A percentile compares a stretch with the other conserved stretches of the same genome.
Evolutionary conservation across 495 filamentous ascomycete genomes (phyloP).

Genomic region (Tuber umbilicatum): DNA sequence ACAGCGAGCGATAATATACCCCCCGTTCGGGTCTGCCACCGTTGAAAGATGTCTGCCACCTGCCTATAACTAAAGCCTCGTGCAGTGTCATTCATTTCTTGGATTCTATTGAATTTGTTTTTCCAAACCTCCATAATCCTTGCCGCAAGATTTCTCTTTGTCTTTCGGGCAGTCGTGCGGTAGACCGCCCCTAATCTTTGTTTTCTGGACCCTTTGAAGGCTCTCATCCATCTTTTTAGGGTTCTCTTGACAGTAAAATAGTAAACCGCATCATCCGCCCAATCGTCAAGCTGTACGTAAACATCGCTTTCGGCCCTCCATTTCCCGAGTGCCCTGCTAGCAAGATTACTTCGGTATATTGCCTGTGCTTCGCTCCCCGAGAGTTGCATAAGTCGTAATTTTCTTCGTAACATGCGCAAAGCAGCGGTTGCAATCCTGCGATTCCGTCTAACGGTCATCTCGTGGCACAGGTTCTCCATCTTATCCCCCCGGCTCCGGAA

Average conservation of each 20-base stretch:
- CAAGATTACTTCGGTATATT: slow-evolving; percentile 2
- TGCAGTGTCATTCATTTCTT: slow-evolving; percentile 9
- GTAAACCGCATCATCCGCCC: slow-evolving; percentile 36
- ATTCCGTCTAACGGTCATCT: slow-evolving; percentile 15
- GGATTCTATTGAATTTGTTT: slow-evolving; percentile 13
- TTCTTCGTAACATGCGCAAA: slow-evolving; percentile 6
- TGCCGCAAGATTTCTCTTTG: slow-evolving; percentile 25
- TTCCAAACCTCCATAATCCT: slow-evolving; percentile 18
- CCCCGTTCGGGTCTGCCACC: slow-evolving; percentile 12
- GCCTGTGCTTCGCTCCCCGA: slow-evolving; percentile 2
- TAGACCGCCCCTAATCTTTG: slow-evolving; percentile 28
- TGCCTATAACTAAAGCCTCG: slow-evolving; percentile 5
- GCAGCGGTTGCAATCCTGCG: slow-evolving; percentile 4
- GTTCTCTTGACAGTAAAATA: slow-evolving; percentile 32
- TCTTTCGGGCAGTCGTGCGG: slow-evolving; percentile 24
- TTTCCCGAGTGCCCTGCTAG: slow-evolving; percentile 9
- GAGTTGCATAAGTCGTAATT: neutral
- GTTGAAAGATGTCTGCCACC: neutral
- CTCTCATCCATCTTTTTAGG: slow-evolving; percentile 26
- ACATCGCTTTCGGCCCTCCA: slow-evolving; percentile 24
- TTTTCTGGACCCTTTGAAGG: slow-evolving; percentile 20
- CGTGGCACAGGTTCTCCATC: slow-evolving; percentile 9
- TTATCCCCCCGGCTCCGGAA: neutral
- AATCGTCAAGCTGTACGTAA: slow-evolving; percentile 19
- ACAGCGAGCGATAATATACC: slow-evolving; percentile 3